These are phyloP conservation scores for Fusarium fracticaudum DNA, from an alignment of 2,329 filamentous ascomycete species.

Conservation along the genomic window DNA sequence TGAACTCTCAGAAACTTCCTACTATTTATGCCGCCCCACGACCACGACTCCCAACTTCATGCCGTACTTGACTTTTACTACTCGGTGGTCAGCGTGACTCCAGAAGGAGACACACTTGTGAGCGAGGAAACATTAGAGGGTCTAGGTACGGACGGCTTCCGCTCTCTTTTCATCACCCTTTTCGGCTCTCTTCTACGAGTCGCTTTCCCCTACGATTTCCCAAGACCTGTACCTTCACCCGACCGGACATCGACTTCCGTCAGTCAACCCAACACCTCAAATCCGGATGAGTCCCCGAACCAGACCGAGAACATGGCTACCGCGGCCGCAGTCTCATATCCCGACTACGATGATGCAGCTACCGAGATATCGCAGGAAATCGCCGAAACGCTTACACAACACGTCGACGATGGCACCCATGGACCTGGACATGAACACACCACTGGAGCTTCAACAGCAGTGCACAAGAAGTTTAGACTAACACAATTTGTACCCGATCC, in stretches of 20 bases:
- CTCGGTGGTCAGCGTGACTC: constrained; percentile 85
- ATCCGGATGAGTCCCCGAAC: constrained; percentile 27
- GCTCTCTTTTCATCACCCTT: constrained; percentile 71
- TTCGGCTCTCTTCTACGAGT: constrained; percentile 81
- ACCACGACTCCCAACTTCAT: constrained; percentile 75
- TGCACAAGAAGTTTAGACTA: constrained; percentile 62
- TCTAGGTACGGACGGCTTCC: constrained; percentile 81
- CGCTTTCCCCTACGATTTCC: constrained; percentile 59
- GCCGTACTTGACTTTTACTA: constrained; percentile 92
- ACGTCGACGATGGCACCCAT: constrained; percentile 51
- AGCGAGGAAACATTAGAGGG: constrained; percentile 91
- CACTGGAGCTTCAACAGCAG: constrained; percentile 48
- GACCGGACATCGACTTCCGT: constrained; percentile 32
- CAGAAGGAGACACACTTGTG: constrained; percentile 93
- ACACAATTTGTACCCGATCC: constrained; percentile 79
- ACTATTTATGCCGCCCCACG: constrained; percentile 79
- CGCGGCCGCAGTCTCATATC: constrained; percentile 27
- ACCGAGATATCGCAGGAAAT: constrained; percentile 37
- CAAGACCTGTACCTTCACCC: constrained; percentile 45
- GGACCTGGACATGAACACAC: constrained; percentile 36
- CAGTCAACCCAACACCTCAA: constrained; percentile 1
- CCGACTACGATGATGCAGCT: constrained; percentile 37
- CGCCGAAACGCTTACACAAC: constrained; percentile 35
- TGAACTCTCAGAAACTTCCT: constrained; percentile 78
- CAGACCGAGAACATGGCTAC: constrained; percentile 33